phyloP scores from a whole-genome alignment of 768 basidiomycete species.

The Rhodotorula sphaerocarpa region DNA sequence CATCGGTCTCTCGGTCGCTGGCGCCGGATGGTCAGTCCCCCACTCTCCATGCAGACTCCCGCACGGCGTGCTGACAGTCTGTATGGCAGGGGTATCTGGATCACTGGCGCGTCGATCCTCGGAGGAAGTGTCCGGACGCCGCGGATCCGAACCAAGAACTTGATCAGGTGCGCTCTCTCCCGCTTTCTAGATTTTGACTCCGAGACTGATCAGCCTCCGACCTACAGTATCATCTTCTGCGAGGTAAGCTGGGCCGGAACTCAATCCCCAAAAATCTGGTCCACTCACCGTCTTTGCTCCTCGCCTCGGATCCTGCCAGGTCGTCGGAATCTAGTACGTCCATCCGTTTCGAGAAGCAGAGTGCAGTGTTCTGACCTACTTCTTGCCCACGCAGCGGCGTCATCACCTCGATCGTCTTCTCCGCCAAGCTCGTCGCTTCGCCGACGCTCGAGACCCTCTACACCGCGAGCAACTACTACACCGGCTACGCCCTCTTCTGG shows the following conservation, averaged over 20 bases:
- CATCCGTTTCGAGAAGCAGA: too few species aligned
- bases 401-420: constrained; percentile 94
- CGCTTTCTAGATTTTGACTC: not conserved
- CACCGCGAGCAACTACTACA: constrained; percentile 83
- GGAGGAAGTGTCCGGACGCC: constrained; percentile 92
- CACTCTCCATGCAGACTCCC: too few species aligned
- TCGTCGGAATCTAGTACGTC: constrained; percentile 96
- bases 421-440: constrained; percentile 57
- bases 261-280: too few species aligned
- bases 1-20: constrained; percentile 84
- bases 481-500: constrained; percentile 93
- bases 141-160: constrained; percentile 89
- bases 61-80: too few species aligned
- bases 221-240: constrained; percentile 86
- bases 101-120: constrained; percentile 92
- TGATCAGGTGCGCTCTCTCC: constrained; percentile 65
- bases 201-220: not conserved
- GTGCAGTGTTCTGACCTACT: too few species aligned
- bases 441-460: constrained; percentile 63
- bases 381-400: constrained; percentile 29
- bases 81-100: constrained; percentile 83
- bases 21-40: constrained; percentile 78
- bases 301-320: constrained; percentile 56
- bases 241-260: constrained; percentile 51
- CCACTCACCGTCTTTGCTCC: too few species aligned